Percentiles rank a stretch among this genome's conserved stretches.
Evolutionary conservation across 306 rosid genomes (phyloP).

Genomic region (Vachellia collinsii): DNA sequence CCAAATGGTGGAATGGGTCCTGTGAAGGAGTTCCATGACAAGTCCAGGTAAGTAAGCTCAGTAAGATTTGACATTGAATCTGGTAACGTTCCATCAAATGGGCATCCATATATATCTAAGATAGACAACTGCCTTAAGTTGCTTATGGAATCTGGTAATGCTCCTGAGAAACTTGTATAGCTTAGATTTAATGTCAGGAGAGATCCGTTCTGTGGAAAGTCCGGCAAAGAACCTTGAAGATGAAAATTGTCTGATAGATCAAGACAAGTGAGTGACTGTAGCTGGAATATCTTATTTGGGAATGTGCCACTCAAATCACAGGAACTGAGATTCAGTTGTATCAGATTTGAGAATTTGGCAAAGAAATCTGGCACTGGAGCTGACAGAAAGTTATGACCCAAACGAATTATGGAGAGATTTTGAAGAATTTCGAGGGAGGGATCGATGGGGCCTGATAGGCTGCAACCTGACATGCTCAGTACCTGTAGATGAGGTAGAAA

Average conservation of each 20-base stretch:
- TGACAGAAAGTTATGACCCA: conserved; percentile 39
- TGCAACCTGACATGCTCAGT: too few relatives aligned
- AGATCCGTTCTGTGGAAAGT: conserved; percentile 11
- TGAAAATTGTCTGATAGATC: neutral
- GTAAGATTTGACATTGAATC: conserved; percentile 29
- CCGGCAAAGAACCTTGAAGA: conserved; percentile 35
- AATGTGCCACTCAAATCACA: conserved; percentile 34
- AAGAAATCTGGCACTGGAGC: conserved; percentile 38
- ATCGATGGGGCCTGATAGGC: too few relatives aligned
- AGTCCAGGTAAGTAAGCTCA: conserved; percentile 8
- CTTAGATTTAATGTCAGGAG: conserved; percentile 3
- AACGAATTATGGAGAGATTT: conserved; percentile 33
- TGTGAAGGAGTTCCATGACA: conserved; percentile 20
- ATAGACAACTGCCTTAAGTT: conserved; percentile 18
- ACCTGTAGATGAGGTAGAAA: conserved; percentile 30
- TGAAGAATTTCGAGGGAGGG: conserved; percentile 19
- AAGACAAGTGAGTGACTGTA: conserved; percentile 2
- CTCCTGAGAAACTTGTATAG: conserved; percentile 27
- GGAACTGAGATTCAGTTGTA: conserved; percentile 21
- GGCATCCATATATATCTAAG: conserved; percentile 8
- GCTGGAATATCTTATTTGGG: conserved; percentile 39
- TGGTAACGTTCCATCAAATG: conserved; percentile 31
- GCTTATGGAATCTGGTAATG: conserved; percentile 15
- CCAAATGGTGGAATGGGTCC: conserved; percentile 37
- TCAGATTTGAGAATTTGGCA: conserved; percentile 31